These are phyloP conservation scores for Chytridiales sp. DNA, from an alignment of 371 early-diverging fungal genomes.

Conservation along the genomic window DNA sequence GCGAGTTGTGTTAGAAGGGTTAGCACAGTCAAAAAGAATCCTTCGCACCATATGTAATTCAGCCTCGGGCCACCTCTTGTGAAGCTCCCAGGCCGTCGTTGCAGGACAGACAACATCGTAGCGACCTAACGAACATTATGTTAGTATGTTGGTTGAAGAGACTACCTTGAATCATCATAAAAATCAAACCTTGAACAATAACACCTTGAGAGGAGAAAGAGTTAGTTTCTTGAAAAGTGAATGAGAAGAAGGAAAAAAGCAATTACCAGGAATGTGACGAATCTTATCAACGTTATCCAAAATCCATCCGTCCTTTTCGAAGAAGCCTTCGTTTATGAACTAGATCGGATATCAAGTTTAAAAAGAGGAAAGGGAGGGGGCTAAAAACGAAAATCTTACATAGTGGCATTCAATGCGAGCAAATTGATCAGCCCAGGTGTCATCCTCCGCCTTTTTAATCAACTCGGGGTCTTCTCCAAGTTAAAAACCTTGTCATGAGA, in stretches of 20 bases:
- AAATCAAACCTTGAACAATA: slow-evolving; percentile 48
- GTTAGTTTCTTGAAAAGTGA: not conserved
- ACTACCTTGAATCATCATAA: not conserved
- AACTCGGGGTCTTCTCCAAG: slow-evolving; percentile 46
- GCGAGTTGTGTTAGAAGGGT: not conserved
- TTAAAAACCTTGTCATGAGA: not conserved
- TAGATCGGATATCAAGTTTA: slow-evolving; percentile 14
- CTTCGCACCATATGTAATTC: slow-evolving; percentile 53
- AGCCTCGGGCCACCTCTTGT: slow-evolving; percentile 64
- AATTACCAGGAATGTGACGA: slow-evolving; percentile 56
- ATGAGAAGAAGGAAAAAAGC: not conserved
- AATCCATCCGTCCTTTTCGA: slow-evolving; percentile 53
- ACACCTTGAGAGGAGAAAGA: slow-evolving; percentile 9
- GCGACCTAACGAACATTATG: too few species aligned
- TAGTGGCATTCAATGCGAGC: slow-evolving; percentile 67
- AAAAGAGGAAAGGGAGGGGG: not conserved
- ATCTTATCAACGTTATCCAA: slow-evolving; percentile 58
- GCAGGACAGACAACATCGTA: slow-evolving; percentile 69
- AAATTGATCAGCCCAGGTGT: slow-evolving; percentile 62
- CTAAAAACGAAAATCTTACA: slow-evolving; percentile 8
- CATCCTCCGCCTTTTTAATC: slow-evolving; percentile 55
- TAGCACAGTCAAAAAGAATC: too few species aligned
- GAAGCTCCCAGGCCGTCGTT: slow-evolving; percentile 59
- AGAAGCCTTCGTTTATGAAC: slow-evolving; percentile 67
- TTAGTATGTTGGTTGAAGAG: slow-evolving; percentile 23